Evolutionary conservation across 768 basidiomycete genomes (phyloP).

Genomic region (Collybia sp.): DNA sequence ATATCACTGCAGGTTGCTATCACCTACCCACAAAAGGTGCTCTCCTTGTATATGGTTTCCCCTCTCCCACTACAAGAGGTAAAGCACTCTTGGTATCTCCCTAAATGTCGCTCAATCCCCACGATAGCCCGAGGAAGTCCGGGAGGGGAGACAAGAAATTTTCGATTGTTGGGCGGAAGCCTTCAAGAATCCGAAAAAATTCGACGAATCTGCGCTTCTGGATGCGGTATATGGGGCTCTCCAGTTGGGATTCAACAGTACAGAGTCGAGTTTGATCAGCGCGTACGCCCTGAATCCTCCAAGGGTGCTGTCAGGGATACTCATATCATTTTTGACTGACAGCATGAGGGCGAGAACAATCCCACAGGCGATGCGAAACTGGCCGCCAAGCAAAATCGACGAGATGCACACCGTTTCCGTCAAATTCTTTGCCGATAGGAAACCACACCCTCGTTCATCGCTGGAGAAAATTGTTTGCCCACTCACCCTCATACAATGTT

Average conservation of each 20-base stretch:
- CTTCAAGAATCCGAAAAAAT: slow-evolving; percentile 12
- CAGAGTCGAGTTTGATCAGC: slow-evolving; percentile 12
- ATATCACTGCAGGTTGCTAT: slow-evolving; percentile 27
- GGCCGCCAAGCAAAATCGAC: slow-evolving; percentile 20
- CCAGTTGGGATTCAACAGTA: slow-evolving; percentile 26
- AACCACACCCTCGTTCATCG: slow-evolving; percentile 12
- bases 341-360: slow-evolving; percentile 18
- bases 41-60: slow-evolving; percentile 30
- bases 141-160: slow-evolving; percentile 30
- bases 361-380: slow-evolving; percentile 18
- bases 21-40: slow-evolving; percentile 25
- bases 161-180: slow-evolving; percentile 23
- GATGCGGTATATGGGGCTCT: slow-evolving; percentile 23
- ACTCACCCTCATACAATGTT: slow-evolving; percentile 26
- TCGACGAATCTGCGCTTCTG: slow-evolving; percentile 16
- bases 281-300: slow-evolving; percentile 13
- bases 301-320: not conserved
- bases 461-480: slow-evolving; percentile 24
- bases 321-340: not conserved
- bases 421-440: slow-evolving; percentile 23
- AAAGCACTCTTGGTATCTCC: not conserved
- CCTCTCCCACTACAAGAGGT: slow-evolving; percentile 31
- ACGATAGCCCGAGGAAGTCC: slow-evolving; percentile 24
- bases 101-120: not conserved
- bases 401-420: slow-evolving; percentile 26